phyloP scores from a whole-genome alignment of 148 eudicot species.

The Rhododendron henanense region DNA sequence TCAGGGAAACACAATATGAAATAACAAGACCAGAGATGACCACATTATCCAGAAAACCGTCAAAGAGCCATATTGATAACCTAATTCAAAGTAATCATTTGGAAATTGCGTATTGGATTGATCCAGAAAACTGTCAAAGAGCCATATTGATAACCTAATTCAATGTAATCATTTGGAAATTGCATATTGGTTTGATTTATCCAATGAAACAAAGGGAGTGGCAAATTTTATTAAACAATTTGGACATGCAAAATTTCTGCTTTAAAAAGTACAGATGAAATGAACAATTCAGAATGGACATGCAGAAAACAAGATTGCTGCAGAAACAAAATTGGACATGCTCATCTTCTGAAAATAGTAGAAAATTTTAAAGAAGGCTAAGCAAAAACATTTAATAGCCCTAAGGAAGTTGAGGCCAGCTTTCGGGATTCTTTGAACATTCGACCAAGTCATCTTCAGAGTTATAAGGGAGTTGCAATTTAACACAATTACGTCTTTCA shows the following conservation, averaged over 20 bases:
- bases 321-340: not conserved
- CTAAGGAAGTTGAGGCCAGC: not conserved
- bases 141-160: not conserved
- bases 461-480: not conserved
- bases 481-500: not conserved
- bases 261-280: not conserved
- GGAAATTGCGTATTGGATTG: not conserved
- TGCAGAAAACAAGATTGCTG: not conserved
- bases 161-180: not conserved
- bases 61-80: not conserved
- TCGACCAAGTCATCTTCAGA: not conserved
- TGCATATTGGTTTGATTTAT: not conserved
- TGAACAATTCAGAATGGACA: not conserved
- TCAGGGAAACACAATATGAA: not conserved
- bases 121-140: not conserved
- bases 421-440: not conserved
- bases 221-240: not conserved
- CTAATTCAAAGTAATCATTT: not conserved
- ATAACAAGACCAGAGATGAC: not conserved
- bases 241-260: not conserved
- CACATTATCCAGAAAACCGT: not conserved
- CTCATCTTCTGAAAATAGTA: not conserved
- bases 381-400: not conserved
- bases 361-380: not conserved
- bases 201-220: not conserved